These are phyloP conservation scores for Ophiostoma australiae DNA, from an alignment of 2,329 filamentous ascomycete genomes.

Conservation along the genomic window DNA sequence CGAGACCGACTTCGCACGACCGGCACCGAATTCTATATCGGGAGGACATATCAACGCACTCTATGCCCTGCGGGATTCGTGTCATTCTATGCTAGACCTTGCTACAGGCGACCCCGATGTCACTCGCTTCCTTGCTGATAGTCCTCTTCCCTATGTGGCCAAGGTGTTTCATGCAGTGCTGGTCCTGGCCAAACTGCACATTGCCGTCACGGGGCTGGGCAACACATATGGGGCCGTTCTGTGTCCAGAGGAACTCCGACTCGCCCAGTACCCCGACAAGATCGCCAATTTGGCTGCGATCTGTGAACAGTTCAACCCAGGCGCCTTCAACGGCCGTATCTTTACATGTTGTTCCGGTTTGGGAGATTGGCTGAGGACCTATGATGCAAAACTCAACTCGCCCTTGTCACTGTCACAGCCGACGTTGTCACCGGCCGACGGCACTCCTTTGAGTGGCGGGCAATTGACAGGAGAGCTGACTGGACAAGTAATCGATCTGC, in stretches of 20 bases:
- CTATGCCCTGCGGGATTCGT: constrained; percentile 15
- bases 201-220: constrained; percentile 14
- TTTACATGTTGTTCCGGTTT: constrained; percentile 7
- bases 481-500: neutral
- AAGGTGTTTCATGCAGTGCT: constrained; percentile 18
- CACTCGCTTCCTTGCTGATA: constrained; percentile 1
- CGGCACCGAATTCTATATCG: neutral
- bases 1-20: constrained; percentile 14
- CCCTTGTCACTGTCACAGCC: neutral
- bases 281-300: neutral
- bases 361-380: neutral
- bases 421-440: neutral
- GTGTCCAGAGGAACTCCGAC: constrained; percentile 8
- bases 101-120: constrained; percentile 5
- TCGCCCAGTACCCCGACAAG: neutral
- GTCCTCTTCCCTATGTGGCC: constrained; percentile 1
- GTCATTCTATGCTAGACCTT: constrained; percentile 4
- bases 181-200: constrained; percentile 17
- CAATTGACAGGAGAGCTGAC: neutral
- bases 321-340: constrained; percentile 9
- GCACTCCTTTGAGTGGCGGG: neutral
- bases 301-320: neutral
- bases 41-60: constrained; percentile 13
- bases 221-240: constrained; percentile 19
- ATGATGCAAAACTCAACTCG: neutral